Percentiles rank a stretch among this genome's conserved stretches.
Conservation (phyloP, 2,329 filamentous ascomycete genomes). For the Conoideocrella luteorostrata region DNA sequence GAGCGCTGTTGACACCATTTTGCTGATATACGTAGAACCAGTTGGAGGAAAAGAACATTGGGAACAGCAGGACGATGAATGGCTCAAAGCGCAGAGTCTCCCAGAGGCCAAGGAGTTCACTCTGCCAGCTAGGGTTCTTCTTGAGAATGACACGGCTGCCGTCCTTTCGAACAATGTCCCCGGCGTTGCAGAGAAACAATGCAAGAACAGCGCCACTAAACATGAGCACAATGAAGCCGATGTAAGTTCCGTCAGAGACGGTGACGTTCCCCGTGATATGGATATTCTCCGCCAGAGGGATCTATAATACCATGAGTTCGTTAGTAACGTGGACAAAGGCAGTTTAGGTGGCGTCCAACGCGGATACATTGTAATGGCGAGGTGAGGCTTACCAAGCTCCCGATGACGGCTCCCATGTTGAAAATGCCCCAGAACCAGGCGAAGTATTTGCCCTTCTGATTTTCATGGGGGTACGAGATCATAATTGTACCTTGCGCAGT, state of each 20-base stretch:
- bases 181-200: conserved; percentile 64
- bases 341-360: not conserved
- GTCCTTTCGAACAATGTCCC: conserved; percentile 66
- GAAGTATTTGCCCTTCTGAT: conserved; percentile 81
- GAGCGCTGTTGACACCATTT: conserved; percentile 47
- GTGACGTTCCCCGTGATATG: conserved; percentile 39
- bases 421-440: conserved; percentile 94
- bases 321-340: too few species aligned
- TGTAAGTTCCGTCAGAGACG: conserved; percentile 75
- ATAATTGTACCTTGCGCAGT: conserved; percentile 79
- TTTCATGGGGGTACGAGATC: conserved; percentile 82
- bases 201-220: conserved; percentile 63
- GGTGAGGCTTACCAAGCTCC: conserved; percentile 55
- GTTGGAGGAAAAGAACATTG: conserved; percentile 50
- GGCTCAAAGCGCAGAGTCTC: conserved; percentile 65
- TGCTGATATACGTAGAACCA: conserved; percentile 55
- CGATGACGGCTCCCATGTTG: conserved; percentile 85
- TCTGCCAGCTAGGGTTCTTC: conserved; percentile 84
- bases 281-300: conserved; percentile 64
- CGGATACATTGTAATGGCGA: not conserved
- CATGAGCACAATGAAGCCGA: conserved; percentile 82
- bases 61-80: conserved; percentile 59
- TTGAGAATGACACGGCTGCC: conserved; percentile 77
- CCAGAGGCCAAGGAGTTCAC: conserved; percentile 69
- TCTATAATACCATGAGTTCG: conserved; percentile 19